A percentile compares a stretch with the other conserved stretches of the same genome.
These are phyloP conservation scores for Ceratocystis diversiconidia DNA, from an alignment of 2,329 filamentous ascomycete genomes.

Conservation along the genomic window DNA sequence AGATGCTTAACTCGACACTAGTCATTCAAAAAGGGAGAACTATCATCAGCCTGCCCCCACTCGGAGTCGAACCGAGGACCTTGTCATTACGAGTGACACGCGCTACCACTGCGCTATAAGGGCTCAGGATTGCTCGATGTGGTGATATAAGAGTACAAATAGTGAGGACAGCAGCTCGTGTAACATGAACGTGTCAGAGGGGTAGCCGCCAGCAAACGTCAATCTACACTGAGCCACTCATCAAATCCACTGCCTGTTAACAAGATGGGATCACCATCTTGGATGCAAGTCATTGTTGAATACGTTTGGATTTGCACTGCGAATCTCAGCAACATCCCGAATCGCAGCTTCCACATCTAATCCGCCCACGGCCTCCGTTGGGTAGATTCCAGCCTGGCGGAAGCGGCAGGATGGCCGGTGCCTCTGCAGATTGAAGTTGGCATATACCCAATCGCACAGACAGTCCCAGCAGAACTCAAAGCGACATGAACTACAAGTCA, in stretches of 20 bases:
- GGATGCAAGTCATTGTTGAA: neutral
- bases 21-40: too few relatives aligned
- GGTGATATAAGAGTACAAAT: too few relatives aligned
- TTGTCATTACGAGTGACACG: conserved; percentile 29
- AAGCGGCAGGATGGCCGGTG: conserved; percentile 14
- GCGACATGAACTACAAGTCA: neutral
- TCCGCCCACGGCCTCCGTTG: neutral
- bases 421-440: neutral
- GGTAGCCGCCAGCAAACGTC: too few relatives aligned
- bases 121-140: conserved; percentile 17
- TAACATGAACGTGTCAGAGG: too few relatives aligned
- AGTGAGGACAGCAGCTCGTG: too few relatives aligned
- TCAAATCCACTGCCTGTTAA: neutral
- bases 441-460: neutral
- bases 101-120: conserved; percentile 28
- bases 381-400: neutral
- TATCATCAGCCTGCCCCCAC: conserved; percentile 22
- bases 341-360: neutral
- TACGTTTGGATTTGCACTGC: neutral
- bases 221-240: too few relatives aligned
- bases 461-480: conserved; percentile 7
- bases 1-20: too few relatives aligned
- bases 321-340: neutral
- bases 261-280: neutral
- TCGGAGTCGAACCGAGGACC: conserved; percentile 28